Conservation (phyloP, 2,329 filamentous ascomycete genomes). For the Verticillium isaacii region DNA sequence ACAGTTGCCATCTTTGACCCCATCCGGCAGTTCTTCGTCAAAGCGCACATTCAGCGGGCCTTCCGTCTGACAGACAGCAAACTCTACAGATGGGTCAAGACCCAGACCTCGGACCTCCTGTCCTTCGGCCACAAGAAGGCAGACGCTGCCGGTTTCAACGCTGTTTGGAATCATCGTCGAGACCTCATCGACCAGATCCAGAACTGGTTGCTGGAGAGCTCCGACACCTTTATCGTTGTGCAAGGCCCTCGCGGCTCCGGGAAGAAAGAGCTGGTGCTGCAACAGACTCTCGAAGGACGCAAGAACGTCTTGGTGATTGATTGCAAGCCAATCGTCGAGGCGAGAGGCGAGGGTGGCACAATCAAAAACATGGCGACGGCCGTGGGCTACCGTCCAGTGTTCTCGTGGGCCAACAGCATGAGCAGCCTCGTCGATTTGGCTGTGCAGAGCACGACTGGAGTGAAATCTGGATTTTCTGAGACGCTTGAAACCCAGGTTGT, state of each 20-base stretch:
- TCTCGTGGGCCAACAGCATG: constrained; percentile 94
- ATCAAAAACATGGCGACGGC: constrained; percentile 76
- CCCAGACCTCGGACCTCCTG: constrained; percentile 63
- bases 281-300: constrained; percentile 73
- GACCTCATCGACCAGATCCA: constrained; percentile 77
- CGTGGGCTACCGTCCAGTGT: constrained; percentile 88
- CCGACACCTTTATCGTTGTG: constrained; percentile 88
- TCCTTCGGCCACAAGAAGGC: constrained; percentile 51
- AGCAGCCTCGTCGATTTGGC: constrained; percentile 90
- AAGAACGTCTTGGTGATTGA: constrained; percentile 81
- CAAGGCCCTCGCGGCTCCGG: constrained; percentile 90
- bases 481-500: constrained; percentile 83
- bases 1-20: constrained; percentile 92
- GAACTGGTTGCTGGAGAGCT: constrained; percentile 81
- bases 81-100: constrained; percentile 76
- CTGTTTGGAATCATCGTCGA: constrained; percentile 84
- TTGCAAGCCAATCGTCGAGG: constrained; percentile 90
- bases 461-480: constrained; percentile 92
- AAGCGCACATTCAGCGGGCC: constrained; percentile 74
- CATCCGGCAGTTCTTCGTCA: constrained; percentile 89
- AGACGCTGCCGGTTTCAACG: constrained; percentile 66
- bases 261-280: constrained; percentile 81
- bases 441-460: constrained; percentile 87
- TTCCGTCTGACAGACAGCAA: constrained; percentile 70
- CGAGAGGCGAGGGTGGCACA: constrained; percentile 78